These are phyloP conservation scores for Pseudevernia furfuracea DNA, from an alignment of 495 filamentous ascomycete genomes.

Conservation along the genomic window DNA sequence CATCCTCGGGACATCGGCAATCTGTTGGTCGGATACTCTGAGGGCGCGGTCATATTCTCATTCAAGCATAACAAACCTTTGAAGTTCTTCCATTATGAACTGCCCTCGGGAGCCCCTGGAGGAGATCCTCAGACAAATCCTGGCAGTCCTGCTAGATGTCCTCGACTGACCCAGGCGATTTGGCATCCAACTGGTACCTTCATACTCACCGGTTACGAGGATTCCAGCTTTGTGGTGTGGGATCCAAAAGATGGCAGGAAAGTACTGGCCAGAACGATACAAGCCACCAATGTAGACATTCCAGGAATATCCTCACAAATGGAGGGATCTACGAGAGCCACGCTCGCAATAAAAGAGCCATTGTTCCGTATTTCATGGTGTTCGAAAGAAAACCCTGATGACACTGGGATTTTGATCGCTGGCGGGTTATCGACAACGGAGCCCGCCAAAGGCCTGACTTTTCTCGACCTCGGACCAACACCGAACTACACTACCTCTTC, in stretches of 20 bases:
- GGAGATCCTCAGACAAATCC: slow-evolving; percentile 56
- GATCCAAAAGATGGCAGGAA: slow-evolving; percentile 85
- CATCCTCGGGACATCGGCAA: slow-evolving; percentile 92
- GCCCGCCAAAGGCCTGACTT: slow-evolving; percentile 66
- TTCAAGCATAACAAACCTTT: slow-evolving; percentile 79
- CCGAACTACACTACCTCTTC: slow-evolving; percentile 85
- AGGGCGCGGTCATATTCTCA: slow-evolving; percentile 80
- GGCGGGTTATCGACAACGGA: slow-evolving; percentile 63
- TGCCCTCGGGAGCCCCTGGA: slow-evolving; percentile 80
- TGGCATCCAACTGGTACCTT: slow-evolving; percentile 98
- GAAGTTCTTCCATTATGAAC: slow-evolving; percentile 73
- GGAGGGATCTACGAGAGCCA: slow-evolving; percentile 34
- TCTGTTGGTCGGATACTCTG: slow-evolving; percentile 75
- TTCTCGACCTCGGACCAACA: slow-evolving; percentile 80
- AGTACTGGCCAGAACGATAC: slow-evolving; percentile 72
- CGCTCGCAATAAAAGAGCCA: slow-evolving; percentile 55
- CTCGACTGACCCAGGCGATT: slow-evolving; percentile 65
- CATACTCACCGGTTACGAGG: slow-evolving; percentile 78
- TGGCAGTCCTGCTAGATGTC: slow-evolving; percentile 48
- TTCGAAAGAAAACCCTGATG: slow-evolving; percentile 82
- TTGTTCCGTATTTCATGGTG: slow-evolving; percentile 80
- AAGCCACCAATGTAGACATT: slow-evolving; percentile 60
- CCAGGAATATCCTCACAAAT: slow-evolving; percentile 43
- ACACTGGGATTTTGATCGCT: slow-evolving; percentile 80
- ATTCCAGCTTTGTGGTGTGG: slow-evolving; percentile 87